phyloP scores from a whole-genome alignment of 805 yeast species.

The Grigorovia humatica region DNA sequence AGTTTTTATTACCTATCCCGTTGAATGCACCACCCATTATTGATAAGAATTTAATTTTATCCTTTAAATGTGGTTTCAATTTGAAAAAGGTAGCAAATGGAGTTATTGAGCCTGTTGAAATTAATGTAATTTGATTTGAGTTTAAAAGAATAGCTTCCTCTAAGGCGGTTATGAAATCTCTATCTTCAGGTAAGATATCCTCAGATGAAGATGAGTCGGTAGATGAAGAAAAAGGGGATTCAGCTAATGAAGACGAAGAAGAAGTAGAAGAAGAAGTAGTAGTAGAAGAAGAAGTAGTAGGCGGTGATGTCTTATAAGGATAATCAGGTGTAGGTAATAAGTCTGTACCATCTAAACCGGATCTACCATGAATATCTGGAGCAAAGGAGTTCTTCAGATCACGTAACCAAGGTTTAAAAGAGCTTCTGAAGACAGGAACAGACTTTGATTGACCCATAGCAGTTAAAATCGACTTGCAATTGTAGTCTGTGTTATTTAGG shows the following conservation, averaged over 20 bases:
- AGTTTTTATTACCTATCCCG: constrained; percentile 37
- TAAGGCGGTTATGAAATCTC: constrained; percentile 32
- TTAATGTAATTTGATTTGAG: constrained; percentile 44
- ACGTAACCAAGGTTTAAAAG: constrained; percentile 44
- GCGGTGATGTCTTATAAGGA: constrained; percentile 7
- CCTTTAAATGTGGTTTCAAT: constrained; percentile 43
- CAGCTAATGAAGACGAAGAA: neutral
- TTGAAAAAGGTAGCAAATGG: constrained; percentile 50
- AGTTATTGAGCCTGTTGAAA: constrained; percentile 73
- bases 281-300: constrained; percentile 9
- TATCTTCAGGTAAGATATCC: constrained; percentile 11
- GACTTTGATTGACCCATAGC: constrained; percentile 37
- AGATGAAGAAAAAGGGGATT: constrained; percentile 7
- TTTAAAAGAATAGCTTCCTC: constrained; percentile 35
- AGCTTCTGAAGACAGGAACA: constrained; percentile 61
- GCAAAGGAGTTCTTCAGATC: constrained; percentile 35
- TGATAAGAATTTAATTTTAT: constrained; percentile 42
- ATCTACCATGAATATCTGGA: constrained; percentile 56
- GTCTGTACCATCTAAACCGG: constrained; percentile 70
- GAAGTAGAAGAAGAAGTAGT: constrained; percentile 5
- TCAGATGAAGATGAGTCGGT: constrained; percentile 4
- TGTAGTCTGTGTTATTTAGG: constrained; percentile 52
- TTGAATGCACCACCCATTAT: constrained; percentile 66
- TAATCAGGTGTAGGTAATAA: constrained; percentile 41
- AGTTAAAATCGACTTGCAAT: constrained; percentile 58